A percentile compares a stretch with the other conserved stretches of the same genome.
phyloP scores from a whole-genome alignment of 768 basidiomycete species.

The Podaxis sp. region DNA sequence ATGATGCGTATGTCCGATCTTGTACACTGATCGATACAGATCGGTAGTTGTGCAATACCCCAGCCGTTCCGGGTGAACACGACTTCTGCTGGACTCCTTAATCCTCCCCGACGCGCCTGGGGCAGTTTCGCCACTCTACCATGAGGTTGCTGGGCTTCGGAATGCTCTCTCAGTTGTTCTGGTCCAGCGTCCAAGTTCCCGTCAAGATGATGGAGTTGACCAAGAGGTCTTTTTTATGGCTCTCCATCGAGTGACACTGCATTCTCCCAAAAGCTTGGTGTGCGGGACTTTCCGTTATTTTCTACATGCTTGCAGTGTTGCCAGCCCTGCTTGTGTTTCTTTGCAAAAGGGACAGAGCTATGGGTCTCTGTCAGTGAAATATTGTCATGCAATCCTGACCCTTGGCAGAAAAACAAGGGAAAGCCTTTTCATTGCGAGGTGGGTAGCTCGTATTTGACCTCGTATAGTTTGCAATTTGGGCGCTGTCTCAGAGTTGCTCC shows the following conservation, averaged over 20 bases:
- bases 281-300: background rate
- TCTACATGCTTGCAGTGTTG: background rate
- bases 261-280: background rate
- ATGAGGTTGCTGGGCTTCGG: background rate
- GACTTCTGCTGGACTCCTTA: background rate
- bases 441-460: background rate
- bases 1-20: background rate
- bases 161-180: background rate
- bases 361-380: background rate
- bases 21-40: no score
- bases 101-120: background rate
- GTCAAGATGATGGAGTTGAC: background rate
- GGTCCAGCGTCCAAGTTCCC: background rate
- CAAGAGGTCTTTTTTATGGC: background rate
- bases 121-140: background rate
- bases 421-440: background rate
- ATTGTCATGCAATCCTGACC: background rate
- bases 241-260: background rate
- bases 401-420: background rate
- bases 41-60: background rate
- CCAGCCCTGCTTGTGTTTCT: background rate
- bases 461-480: background rate
- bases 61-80: background rate
- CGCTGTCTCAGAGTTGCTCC: background rate
- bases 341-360: background rate